Percentiles rank a stretch among this genome's conserved stretches.
Conservation (phyloP, 352 stramenopile species). For the Phytopythium boreale region DNA sequence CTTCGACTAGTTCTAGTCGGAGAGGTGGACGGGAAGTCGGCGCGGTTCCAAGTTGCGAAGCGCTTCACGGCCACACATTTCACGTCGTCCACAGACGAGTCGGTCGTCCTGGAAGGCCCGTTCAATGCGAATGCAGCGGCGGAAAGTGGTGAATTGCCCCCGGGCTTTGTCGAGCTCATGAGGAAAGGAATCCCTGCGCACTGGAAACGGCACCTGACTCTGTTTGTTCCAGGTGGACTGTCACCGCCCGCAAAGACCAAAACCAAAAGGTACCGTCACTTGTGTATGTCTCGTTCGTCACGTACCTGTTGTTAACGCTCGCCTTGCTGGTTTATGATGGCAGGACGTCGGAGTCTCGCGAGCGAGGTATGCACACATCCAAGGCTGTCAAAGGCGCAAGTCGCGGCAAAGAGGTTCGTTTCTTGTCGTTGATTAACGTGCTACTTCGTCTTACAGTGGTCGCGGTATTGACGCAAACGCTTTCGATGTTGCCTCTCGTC, state of each 20-base stretch:
- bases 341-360: background rate
- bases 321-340: background rate
- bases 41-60: constrained; percentile 35
- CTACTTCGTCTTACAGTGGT: background rate
- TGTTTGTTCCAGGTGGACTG: constrained; percentile 11
- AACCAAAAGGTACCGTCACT: background rate
- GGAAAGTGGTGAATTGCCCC: constrained; percentile 28
- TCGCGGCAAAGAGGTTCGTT: constrained; percentile 1
- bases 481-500: background rate
- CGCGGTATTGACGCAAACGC: background rate
- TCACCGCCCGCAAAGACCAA: background rate
- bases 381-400: background rate
- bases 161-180: constrained; percentile 43
- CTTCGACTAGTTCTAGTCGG: constrained; percentile 25
- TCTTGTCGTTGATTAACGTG: background rate
- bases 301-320: background rate
- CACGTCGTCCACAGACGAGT: constrained; percentile 31
- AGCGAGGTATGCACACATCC: background rate
- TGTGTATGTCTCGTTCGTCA: background rate
- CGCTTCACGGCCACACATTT: constrained; percentile 42
- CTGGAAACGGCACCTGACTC: constrained; percentile 29
- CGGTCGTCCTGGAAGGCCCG: constrained; percentile 36
- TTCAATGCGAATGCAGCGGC: constrained; percentile 40
- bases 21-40: constrained; percentile 16
- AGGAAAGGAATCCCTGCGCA: constrained; percentile 49